Evolutionary conservation across 208 protist genomes (phyloP), one percentile per base, ranked within the genome.

Genomic region (Trypanosoma vivax): DNA sequence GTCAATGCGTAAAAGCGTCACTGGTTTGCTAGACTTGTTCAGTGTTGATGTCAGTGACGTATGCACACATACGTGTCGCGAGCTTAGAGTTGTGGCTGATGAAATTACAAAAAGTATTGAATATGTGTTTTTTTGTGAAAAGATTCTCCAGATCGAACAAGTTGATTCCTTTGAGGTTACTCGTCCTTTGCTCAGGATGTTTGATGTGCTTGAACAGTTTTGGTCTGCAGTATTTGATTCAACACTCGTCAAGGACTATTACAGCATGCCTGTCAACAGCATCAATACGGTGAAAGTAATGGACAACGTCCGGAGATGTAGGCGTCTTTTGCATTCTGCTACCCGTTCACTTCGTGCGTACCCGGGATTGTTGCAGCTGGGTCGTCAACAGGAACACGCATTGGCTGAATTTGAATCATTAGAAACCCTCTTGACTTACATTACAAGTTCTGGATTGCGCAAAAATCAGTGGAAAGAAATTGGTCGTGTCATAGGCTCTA

Each of bases 401-500:
- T 77, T 95, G 18, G 59, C 70, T 21, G 70, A 79, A 21, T 95
- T 90, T 65, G 88, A 95, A 48, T 73, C 51, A 28, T 53, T 88
- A 27, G 79, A 80, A 52, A 62, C 68, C n/a, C 50, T 90, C 51
- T 54, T 95, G 28, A 51, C 53, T 21, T 57, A 79, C n/a, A 55
- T 95, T 41, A 86, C 88, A 21, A 77, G 76, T 9, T 79, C 82
- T 24, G 85, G 79, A 14, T 55, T 95, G 41, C 74, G 78, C 34
- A 90, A 92, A 60, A 82, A 73, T 47, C 88, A 95, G 58, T 95
- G 88, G 84, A 86, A 88, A 35, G 83, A 91, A 52, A 90, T 95
- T 50, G 62, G 75, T 7, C 70, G 83, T 34, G 49, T 88, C 16
- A 47, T 95, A 34, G 51, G 63, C 16, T 11, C 56, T 14, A 71